Conservation (phyloP, 2,329 filamentous ascomycete species). For the Colletotrichum sp. region DNA sequence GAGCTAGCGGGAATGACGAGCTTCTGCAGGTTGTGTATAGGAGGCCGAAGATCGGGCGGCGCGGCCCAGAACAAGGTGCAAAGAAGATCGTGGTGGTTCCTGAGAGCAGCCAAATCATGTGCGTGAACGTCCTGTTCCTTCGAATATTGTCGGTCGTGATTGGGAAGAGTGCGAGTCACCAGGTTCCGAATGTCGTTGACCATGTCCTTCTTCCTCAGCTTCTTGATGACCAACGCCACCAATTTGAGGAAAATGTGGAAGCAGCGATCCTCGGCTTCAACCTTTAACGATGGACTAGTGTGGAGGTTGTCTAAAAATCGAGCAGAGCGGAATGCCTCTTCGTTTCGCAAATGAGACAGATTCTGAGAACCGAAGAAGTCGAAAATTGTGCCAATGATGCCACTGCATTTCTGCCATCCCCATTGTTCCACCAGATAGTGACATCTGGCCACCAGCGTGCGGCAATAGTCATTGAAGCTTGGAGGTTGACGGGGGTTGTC, state of each 20-base stretch:
- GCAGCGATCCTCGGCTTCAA: slow-evolving; percentile 63
- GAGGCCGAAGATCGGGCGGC: slow-evolving; percentile 58
- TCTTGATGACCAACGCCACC: slow-evolving; percentile 60
- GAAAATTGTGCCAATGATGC: slow-evolving; percentile 66
- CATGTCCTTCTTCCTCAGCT: slow-evolving; percentile 50
- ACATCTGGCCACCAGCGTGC: slow-evolving; percentile 63
- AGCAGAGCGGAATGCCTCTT: slow-evolving; percentile 66
- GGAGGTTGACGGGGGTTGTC: slow-evolving; percentile 59
- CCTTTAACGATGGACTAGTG: slow-evolving; percentile 47
- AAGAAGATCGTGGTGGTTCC: slow-evolving; percentile 73
- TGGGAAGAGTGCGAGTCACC: slow-evolving; percentile 66
- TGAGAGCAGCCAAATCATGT: slow-evolving; percentile 65
- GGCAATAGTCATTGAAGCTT: slow-evolving; percentile 71
- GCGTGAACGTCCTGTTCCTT: slow-evolving; percentile 67
- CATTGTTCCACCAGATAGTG: slow-evolving; percentile 68
- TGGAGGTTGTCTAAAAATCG: slow-evolving; percentile 64
- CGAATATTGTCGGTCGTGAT: slow-evolving; percentile 68
- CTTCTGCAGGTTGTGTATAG: slow-evolving; percentile 59
- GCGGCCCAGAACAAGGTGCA: slow-evolving; percentile 71
- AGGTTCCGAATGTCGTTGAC: slow-evolving; percentile 66
- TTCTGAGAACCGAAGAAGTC: slow-evolving; percentile 71
- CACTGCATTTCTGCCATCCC: slow-evolving; percentile 66
- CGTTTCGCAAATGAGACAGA: slow-evolving; percentile 67
- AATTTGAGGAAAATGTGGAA: slow-evolving; percentile 74
- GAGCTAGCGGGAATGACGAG: slow-evolving; percentile 64